A percentile compares a stretch with the other conserved stretches of the same genome.
Conservation (phyloP, 2,329 filamentous ascomycete genomes). For the Fusarium poae region DNA sequence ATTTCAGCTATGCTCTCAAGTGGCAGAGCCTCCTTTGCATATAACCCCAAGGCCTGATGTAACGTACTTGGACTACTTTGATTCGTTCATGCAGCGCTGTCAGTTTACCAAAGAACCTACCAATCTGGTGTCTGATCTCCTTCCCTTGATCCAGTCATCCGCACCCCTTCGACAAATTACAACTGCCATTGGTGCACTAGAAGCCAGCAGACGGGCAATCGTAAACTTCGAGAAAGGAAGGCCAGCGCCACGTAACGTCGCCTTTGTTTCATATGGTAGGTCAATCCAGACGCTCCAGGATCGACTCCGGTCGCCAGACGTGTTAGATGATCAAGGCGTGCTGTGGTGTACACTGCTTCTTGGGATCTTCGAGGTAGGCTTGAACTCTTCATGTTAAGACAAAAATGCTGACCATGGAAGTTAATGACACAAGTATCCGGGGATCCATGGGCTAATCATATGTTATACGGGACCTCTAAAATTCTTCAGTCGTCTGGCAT, state of each 20-base stretch:
- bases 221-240: background rate
- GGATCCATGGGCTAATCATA: slow-evolving; percentile 48
- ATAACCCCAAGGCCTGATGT: background rate
- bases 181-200: slow-evolving; percentile 47
- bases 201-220: slow-evolving; percentile 38
- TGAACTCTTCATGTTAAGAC: accelerated
- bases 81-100: slow-evolving; percentile 29
- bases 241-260: slow-evolving; percentile 3
- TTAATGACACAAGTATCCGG: slow-evolving; percentile 46
- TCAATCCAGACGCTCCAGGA: slow-evolving; percentile 34
- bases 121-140: slow-evolving; percentile 15
- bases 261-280: slow-evolving; percentile 39
- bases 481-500: slow-evolving; percentile 34
- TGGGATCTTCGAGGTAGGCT: slow-evolving; percentile 47
- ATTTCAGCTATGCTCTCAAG: too few relatives aligned
- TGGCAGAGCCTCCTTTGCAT: background rate
- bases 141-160: slow-evolving; percentile 36
- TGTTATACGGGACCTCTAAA: slow-evolving; percentile 46
- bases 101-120: slow-evolving; percentile 40
- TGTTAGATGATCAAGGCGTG: slow-evolving; percentile 12
- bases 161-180: slow-evolving; percentile 33
- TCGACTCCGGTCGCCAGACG: slow-evolving; percentile 6
- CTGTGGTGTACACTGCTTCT: slow-evolving; percentile 49
- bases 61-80: slow-evolving; percentile 37
- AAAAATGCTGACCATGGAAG: slow-evolving; percentile 22